phyloP scores from a whole-genome alignment of 192 early-diverging fungal species.

The Kickxella alabastrina region DNA sequence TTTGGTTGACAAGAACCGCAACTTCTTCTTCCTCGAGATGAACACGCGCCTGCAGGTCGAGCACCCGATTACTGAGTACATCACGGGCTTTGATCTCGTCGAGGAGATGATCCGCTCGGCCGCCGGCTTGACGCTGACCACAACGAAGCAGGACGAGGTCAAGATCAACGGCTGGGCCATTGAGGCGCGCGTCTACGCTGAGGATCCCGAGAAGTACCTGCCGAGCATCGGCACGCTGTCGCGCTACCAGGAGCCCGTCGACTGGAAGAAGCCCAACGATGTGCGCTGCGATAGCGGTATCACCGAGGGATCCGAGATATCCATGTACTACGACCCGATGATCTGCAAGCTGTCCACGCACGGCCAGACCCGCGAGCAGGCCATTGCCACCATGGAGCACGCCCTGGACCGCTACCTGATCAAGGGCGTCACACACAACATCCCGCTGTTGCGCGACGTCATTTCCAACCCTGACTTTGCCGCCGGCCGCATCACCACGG shows the following conservation, averaged over 20 bases:
- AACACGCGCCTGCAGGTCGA: conserved; percentile 80
- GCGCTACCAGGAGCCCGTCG: conserved; percentile 77
- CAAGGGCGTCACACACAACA: conserved; percentile 94
- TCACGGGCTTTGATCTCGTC: conserved; percentile 86
- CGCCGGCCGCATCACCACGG: conserved; percentile 74
- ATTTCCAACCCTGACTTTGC: conserved; percentile 67
- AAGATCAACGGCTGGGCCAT: conserved; percentile 86
- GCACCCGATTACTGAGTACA: conserved; percentile 75
- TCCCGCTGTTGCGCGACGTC: conserved; percentile 87
- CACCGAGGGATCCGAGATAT: conserved; percentile 86
- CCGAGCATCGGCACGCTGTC: conserved; percentile 86
- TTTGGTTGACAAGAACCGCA: conserved; percentile 63
- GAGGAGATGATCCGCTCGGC: conserved; percentile 95
- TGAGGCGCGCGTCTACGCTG: conserved; percentile 94
- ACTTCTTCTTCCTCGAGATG: conserved; percentile 82
- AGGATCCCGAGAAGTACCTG: conserved; percentile 90
- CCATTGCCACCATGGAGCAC: conserved; percentile 70
- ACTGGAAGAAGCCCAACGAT: conserved; percentile 38
- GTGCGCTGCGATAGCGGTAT: conserved; percentile 94
- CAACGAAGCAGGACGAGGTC: conserved; percentile 71
- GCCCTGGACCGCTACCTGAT: conserved; percentile 90
- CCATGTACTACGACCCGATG: conserved; percentile 95
- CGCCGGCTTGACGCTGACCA: conserved; percentile 65
- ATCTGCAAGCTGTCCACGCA: conserved; percentile 93
- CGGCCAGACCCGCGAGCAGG: conserved; percentile 68